phyloP scores from a whole-genome alignment of 202 grass and related monocot species.

The Schoenoplectus tabernaemontani region DNA sequence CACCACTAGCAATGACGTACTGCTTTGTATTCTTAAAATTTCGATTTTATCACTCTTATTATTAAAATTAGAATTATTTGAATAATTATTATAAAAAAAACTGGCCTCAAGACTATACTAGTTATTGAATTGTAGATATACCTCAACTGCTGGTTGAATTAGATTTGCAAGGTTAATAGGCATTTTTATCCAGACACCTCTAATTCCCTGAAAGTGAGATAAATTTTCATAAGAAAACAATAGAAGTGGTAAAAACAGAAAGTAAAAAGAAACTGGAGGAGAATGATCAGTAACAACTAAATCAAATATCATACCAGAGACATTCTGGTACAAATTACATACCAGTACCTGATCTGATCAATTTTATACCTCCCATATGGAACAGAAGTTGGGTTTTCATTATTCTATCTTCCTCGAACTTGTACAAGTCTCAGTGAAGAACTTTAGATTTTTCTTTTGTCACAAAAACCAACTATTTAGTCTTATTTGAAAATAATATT shows the following conservation, averaged over 20 bases:
- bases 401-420: not conserved
- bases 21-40: no score
- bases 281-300: not conserved
- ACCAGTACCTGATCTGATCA: not conserved
- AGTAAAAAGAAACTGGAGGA: constrained; percentile 3
- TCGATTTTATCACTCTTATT: no score
- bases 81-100: no score
- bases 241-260: not conserved
- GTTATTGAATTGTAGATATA: constrained; percentile 10
- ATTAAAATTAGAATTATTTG: no score
- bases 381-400: not conserved
- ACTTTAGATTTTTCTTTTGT: not conserved
- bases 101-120: not conserved
- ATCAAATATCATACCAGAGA: not conserved
- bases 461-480: not conserved
- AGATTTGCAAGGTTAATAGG: constrained; percentile 74
- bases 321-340: not conserved
- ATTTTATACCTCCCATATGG: not conserved
- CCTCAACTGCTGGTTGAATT: constrained; percentile 68
- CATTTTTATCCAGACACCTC: constrained; percentile 86
- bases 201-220: constrained; percentile 53
- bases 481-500: not conserved
- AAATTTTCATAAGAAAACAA: not conserved
- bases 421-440: not conserved
- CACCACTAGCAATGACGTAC: no score